Evolutionary conservation across 192 early-diverging fungal species (phyloP), one percentile per base, ranked within the genome.

Genomic region (Fimicolochytrium jonesii): DNA sequence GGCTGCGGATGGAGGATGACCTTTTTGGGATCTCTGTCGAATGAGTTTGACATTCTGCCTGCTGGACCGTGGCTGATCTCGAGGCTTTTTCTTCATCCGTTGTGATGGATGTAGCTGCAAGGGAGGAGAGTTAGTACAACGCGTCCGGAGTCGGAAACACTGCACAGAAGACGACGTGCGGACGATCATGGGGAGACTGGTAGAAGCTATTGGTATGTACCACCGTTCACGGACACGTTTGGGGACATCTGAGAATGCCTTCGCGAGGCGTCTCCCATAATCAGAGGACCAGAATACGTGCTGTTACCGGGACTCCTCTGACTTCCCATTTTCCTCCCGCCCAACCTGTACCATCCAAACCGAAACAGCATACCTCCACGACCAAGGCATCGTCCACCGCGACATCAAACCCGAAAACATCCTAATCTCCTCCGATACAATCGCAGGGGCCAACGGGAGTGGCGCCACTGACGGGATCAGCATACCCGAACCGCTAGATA

Each of bases 401-500:
- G 88, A 94, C 59, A 77, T 94, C 59, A 90, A 90, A 61, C 87
- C 88, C 42, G 87, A 90, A 57, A 90, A 90, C 64, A 83, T 90
- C 23, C 77, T 90, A 30, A 61, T 89, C 10, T 72, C 67, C 2
- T 45, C 52, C 11, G 53, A 55, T 55, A 11, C 53, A 15, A 18
- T n/a, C 4, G 33, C 2, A 10, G 18, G 33, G 4, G 35, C 31
- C 2, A 33, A 33, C 29, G 53, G 33, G 2, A 33, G 4, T 31
- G 37, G 10, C 9, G 37, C 37, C 37, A 17, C 10, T 9, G 17
- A 9, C 9, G 37, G 37, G 37, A 50, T 2, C 15, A 13, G 17
- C 13, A 25, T 20, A 15, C 23, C 47, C n/a, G 60, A 69, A 39
- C 74, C 77, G 11, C n/a, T 30, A 10, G 76, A 78, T 42, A 43